These are phyloP conservation scores for Glycyrrhiza uralensis DNA, from an alignment of 306 rosid genomes.

Conservation along the genomic window DNA sequence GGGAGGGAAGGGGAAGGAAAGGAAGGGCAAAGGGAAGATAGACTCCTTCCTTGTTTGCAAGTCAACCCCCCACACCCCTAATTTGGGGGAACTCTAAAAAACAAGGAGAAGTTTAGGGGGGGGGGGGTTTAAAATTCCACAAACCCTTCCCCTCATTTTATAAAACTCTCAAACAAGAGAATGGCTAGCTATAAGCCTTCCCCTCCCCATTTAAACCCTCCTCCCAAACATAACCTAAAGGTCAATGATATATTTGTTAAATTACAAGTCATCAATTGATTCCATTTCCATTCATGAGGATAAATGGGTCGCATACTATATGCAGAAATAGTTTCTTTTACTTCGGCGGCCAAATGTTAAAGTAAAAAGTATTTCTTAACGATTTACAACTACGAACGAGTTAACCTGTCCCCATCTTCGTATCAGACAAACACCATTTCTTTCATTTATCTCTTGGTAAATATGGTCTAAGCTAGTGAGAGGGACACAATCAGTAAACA, in stretches of 20 bases:
- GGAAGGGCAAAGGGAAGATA: no score
- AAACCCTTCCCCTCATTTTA: no score
- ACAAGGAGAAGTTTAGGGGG: no score
- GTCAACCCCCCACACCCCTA: no score
- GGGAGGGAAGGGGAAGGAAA: no score
- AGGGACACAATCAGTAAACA: background rate
- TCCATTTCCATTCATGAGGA: background rate
- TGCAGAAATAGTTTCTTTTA: background rate
- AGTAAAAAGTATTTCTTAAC: background rate
- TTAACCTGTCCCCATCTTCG: constrained; percentile 1
- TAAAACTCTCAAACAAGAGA: no score
- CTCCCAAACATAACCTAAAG: no score
- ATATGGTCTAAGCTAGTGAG: background rate
- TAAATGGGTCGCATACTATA: background rate
- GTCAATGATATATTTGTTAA: background rate
- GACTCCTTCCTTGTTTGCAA: no score
- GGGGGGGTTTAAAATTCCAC: no score
- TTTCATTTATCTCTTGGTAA: background rate
- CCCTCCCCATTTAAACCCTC: no score
- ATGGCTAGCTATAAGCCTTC: no score
- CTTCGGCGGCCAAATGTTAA: background rate
- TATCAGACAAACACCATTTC: background rate
- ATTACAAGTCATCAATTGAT: background rate
- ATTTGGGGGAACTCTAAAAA: no score
- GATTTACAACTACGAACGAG: background rate